Evolutionary conservation across 768 basidiomycete genomes (phyloP).

Genomic region (Amanita inopinata): DNA sequence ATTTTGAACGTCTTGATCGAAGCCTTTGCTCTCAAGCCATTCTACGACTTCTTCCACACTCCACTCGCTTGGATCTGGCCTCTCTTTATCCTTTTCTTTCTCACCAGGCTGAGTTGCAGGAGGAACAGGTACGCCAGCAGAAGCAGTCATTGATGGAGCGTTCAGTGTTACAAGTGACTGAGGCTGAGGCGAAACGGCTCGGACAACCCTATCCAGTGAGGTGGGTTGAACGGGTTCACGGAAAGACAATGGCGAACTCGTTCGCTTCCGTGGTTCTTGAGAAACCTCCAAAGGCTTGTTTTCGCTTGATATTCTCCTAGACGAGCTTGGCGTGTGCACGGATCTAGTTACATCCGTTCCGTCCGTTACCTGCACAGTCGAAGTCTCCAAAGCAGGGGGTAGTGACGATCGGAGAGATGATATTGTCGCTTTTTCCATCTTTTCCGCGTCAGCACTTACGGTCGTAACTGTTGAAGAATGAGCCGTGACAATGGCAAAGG

Average conservation of each 20-base stretch:
- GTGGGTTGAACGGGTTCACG: neutral
- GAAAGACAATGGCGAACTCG: conserved; percentile 4
- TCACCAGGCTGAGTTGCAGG: neutral
- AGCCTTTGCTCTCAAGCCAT: conserved; percentile 80
- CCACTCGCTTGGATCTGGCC: conserved; percentile 60
- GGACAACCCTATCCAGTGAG: conserved; percentile 4
- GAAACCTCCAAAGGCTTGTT: too few species aligned
- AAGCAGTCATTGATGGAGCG: conserved; percentile 3
- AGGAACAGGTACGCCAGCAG: neutral
- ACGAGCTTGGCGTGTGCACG: too few species aligned
- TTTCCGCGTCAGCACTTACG: too few species aligned
- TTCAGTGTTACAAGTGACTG: neutral
- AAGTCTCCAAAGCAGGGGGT: too few species aligned
- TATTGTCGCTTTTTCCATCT: too few species aligned
- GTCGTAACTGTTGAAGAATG: too few species aligned
- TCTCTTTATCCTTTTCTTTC: neutral
- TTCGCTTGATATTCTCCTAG: too few species aligned
- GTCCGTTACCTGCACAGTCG: too few species aligned
- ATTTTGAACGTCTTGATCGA: conserved; percentile 71
- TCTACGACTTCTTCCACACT: conserved; percentile 79
- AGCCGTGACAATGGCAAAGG: too few species aligned
- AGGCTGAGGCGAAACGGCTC: conserved; percentile 5
- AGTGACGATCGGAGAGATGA: too few species aligned
- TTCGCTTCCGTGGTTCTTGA: conserved; percentile 4
- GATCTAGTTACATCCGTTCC: too few species aligned